These are phyloP conservation scores for Pachyrhizus erosus DNA, from an alignment of 306 rosid genomes.

Conservation along the genomic window DNA sequence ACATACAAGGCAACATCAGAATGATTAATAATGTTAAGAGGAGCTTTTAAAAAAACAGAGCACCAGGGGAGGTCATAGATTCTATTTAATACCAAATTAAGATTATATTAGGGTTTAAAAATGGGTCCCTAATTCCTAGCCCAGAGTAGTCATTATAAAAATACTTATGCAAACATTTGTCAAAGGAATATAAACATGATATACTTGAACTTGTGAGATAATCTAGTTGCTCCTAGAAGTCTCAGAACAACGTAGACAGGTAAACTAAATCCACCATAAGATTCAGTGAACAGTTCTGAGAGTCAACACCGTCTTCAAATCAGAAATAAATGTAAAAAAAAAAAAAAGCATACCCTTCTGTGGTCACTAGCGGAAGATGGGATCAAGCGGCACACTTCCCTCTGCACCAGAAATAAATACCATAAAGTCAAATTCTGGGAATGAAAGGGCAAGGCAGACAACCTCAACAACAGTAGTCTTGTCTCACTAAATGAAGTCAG, in stretches of 20 bases:
- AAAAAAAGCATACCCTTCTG: slow-evolving; percentile 70
- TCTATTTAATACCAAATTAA: not conserved
- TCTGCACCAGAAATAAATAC: slow-evolving; percentile 60
- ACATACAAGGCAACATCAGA: slow-evolving; percentile 10
- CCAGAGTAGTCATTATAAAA: slow-evolving; percentile 10
- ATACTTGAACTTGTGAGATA: slow-evolving; percentile 17
- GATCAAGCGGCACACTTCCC: slow-evolving; percentile 87
- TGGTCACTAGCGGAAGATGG: slow-evolving; percentile 76
- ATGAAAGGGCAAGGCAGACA: not conserved
- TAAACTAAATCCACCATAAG: slow-evolving; percentile 6
- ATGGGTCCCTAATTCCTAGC: slow-evolving; percentile 2
- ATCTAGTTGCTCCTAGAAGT: slow-evolving; percentile 14
- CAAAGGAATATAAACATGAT: not conserved
- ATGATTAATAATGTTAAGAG: slow-evolving; percentile 27
- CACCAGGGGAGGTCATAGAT: not conserved
- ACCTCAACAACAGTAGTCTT: too few relatives aligned
- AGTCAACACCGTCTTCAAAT: not conserved
- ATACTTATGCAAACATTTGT: not conserved
- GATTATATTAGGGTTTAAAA: slow-evolving; percentile 17
- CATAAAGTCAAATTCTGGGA: slow-evolving; percentile 31
- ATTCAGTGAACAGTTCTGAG: not conserved
- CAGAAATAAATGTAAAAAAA: slow-evolving; percentile 20
- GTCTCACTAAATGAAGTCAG: too few relatives aligned
- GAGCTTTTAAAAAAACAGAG: slow-evolving; percentile 1
- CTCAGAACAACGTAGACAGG: not conserved